These are phyloP conservation scores for Trifolium fragiferum DNA, from an alignment of 306 rosid species.

Conservation along the genomic window DNA sequence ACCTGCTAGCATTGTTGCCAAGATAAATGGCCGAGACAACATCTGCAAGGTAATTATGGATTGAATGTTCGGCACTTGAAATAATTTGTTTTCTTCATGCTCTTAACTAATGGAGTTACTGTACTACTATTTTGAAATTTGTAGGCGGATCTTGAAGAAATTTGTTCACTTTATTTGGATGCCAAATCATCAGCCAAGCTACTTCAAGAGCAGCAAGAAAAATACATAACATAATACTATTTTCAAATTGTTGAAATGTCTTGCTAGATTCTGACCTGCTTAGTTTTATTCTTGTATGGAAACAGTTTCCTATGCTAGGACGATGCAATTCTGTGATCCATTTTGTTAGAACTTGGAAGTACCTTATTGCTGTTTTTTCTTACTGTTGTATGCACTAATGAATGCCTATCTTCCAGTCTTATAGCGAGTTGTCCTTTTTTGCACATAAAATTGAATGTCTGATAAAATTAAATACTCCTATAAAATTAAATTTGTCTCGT, in stretches of 20 bases:
- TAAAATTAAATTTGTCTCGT: no score
- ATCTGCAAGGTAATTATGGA: constrained; percentile 76
- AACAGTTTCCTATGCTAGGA: neutral
- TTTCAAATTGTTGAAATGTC: constrained; percentile 15
- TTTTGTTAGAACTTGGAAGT: neutral
- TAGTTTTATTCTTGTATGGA: constrained; percentile 3
- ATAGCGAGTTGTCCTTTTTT: neutral
- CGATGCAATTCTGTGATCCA: neutral
- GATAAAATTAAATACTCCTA: no score
- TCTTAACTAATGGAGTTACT: constrained; percentile 8
- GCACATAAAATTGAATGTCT: neutral
- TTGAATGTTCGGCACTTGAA: constrained; percentile 23
- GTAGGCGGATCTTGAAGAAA: constrained; percentile 87
- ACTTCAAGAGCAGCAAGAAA: constrained; percentile 93
- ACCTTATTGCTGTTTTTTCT: neutral
- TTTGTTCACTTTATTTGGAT: constrained; percentile 75
- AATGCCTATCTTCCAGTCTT: no score
- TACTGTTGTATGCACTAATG: no score
- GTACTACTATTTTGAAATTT: constrained; percentile 28
- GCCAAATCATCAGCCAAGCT: constrained; percentile 85
- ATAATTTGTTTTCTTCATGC: neutral
- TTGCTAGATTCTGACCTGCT: constrained; percentile 1
- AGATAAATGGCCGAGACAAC: constrained; percentile 88
- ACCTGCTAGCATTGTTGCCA: constrained; percentile 88
- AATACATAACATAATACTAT: constrained; percentile 63